Base-by-base conservation (phyloP, 495 filamentous ascomycete genomes). In the Xylaria venustula region DNA sequence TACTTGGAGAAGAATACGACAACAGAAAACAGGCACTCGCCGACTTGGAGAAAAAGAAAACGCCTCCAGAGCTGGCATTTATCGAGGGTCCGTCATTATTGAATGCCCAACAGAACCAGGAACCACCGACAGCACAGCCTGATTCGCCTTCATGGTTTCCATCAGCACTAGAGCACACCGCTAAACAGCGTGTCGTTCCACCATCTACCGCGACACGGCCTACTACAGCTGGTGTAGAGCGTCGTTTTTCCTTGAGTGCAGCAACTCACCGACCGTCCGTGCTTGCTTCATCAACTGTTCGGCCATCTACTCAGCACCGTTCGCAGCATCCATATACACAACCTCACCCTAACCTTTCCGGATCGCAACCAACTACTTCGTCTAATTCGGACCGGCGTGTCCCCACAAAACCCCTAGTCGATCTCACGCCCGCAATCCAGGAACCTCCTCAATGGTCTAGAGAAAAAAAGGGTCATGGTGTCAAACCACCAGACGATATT, bases 381-480 rank as follows among this genome's bases (percentile, higher is more conserved):
- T 61, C 61, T 1, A 45, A 65, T 40, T 54, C 61, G 20, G 66
- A 66, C 44, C 72, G 67, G 2, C 68, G 63, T 50, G 62, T 63
- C 8, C 63, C 58, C 22, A 63, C 64, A 12, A 68, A 62, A 65
- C 88, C 92, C 1, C 79, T 96, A 0, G 77, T 97, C 12, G 89
- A 92, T 64, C 80, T 94, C 19, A 90, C 86, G 0, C 88, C 91
- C 0, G 76, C 80, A n/a, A 91, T 89, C 68, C 79, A 82, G 45
- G 90, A 91, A 60, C 80, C 90, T 19, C 90, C 88, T 4, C 91
- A 95, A 64, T 83, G 79, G 79, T 70, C 76, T 6, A 85, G 71
- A 20, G 68, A 77, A 0, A 79, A 82, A 34, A 87, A 85, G 52
- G 92, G 92, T 12, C 85, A 83, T 61, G 90, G 87, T 8, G 83